Conservation (phyloP, 192 early-diverging fungal species). For the Coemansia pectinata region DNA sequence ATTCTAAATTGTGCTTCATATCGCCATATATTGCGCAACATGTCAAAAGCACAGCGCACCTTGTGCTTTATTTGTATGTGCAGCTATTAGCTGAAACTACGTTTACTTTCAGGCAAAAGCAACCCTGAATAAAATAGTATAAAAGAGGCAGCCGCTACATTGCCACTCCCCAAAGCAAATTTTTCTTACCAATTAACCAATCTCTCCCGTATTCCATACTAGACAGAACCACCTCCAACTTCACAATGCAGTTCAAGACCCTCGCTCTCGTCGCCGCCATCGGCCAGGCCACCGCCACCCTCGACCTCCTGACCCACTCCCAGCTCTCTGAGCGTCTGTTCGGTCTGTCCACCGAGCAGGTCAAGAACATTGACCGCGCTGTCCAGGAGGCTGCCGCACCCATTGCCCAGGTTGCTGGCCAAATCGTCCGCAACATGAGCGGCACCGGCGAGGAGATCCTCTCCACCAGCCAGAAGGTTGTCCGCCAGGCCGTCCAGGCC, state of each 20-base stretch:
- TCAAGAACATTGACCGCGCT: conserved; percentile 57
- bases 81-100: background rate
- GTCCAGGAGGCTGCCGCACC: conserved; percentile 56
- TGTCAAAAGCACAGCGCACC: background rate
- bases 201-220: conserved; percentile 11
- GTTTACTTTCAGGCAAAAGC: background rate
- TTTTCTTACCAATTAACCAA: background rate
- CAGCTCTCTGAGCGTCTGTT: conserved; percentile 55
- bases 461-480: conserved; percentile 55
- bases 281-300: conserved; percentile 55
- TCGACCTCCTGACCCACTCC: conserved; percentile 55
- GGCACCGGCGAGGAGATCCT: conserved; percentile 54
- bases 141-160: background rate
- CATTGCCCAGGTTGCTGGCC: conserved; percentile 55
- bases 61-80: background rate
- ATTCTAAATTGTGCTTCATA: conserved; percentile 11
- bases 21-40: background rate
- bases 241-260: conserved; percentile 55
- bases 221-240: conserved; percentile 6
- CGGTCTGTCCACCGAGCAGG: conserved; percentile 55
- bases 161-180: background rate
- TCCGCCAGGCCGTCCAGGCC: conserved; percentile 54
- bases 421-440: conserved; percentile 55
- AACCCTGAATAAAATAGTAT: background rate
- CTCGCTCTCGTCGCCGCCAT: conserved; percentile 50